Base-by-base conservation (phyloP, 371 early-diverging fungal species). In the Haplosporangium sp. region DNA sequence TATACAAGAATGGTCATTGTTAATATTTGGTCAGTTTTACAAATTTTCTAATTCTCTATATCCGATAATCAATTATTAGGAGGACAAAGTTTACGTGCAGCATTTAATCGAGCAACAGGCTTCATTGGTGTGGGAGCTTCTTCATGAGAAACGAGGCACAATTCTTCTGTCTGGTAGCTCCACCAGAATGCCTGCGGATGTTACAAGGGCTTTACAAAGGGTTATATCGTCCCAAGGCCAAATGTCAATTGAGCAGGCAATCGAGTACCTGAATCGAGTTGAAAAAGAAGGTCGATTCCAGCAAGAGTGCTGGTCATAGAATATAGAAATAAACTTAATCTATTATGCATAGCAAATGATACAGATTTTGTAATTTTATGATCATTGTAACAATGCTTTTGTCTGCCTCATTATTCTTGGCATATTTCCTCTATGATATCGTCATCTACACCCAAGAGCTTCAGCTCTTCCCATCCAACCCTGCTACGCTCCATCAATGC, bases 171-270 rank as follows among this genome's bases (percentile, higher is more conserved):
- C 93, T 7, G 96, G 95, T 0, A 94, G 92, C 45, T 88, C 96
- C 4, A 91, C 90, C 59, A 87, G 90, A 38, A 96, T 97, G 94
- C 98, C 97, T 10, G 84, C 86, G 1, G 93, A 93, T 62, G 94
- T 96, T 4, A 88, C 89, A 2, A 88, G 86, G 71, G 96, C 97
- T 0, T 84, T 97, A 37, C 87, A 87, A 45, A 82, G 87, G 10
- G 84, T 94, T 5, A 88, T 94, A 59, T 84, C 85, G 56, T 70
- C 77, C 37, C 81, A 90, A 38, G 94, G 92, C 0, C 73, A 75
- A 1, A 68, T 93, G 82, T 63, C 84, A 58, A 84, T 85, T 0
- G 88, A 86, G 20, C 88, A 91, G 47, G 95, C 96, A 4, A 83
- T 84, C 13, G 77, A 47, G 9, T 93, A 91, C 63, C 81, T 96